Base-by-base conservation (phyloP, 1,284 basidiomycete genomes). In the Xanthoconium separans region DNA sequence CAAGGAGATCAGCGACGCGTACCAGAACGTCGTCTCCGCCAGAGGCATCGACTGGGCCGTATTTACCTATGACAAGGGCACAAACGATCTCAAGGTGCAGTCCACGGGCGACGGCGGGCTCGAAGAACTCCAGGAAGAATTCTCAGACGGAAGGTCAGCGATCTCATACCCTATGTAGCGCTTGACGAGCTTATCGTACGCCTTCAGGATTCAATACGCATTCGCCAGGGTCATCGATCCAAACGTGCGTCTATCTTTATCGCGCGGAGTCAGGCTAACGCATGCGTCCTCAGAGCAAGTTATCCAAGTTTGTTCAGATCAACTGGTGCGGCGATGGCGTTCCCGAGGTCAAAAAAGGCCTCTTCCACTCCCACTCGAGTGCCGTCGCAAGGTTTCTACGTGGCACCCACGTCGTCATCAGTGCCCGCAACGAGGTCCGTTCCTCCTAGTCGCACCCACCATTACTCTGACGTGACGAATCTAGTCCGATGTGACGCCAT, bases 251-350 rank as follows among this genome's bases (percentile, higher is more conserved):
- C 39, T 13, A 33, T 47, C 13, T 18, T 16, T 12, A 4, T 24
- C 40, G 45, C 34, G 11, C 4, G 39, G 27, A 11, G 4, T 22
- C 29, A 47, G 53, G 27, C 39, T 45, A n/a, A 47, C 22, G 4
- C 15, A 11, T 34, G 12, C 2, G 10, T 46, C 6, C 50, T n/a
- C 65, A 95, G 87, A 91, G 85, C 65, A 78, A 89, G 62, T 80
- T 98, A n/a, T 81, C 89, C 55, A 98, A 98, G 74, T 93, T 95
- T 60, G 93, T 98, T 8, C 88, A 96, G 61, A 82, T 87, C 65
- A 92, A 92, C 62, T 94, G 92, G 94, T 95, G 93, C 65, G 95
- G 96, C 49, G 95, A 97, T 65, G 95, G 96, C 62, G 96, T 98
- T 0, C 95, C 95, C 16, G 94, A 89, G 71, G 81, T 80, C 33